Percentiles rank a stretch among this genome's conserved stretches.
phyloP scores from a whole-genome alignment of 1,139 yeast genomes.

The Yamadazyma epiphylla region DNA sequence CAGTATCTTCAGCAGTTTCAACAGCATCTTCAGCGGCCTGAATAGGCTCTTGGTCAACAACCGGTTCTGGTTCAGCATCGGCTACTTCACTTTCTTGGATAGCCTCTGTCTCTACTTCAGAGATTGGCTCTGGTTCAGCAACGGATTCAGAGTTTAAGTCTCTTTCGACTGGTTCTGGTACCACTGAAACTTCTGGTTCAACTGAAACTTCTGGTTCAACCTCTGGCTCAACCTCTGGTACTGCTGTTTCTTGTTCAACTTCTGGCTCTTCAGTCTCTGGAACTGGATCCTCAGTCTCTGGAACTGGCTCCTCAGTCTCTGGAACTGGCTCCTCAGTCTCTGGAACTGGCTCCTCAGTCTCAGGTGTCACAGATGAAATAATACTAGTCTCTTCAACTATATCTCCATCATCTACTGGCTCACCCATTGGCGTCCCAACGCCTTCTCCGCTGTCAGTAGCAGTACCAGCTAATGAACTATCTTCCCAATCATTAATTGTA shows the following conservation, averaged over 20 bases:
- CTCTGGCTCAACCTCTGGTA: slow-evolving; percentile 1
- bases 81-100: slow-evolving; percentile 4
- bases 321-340: slow-evolving; percentile 3
- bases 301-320: slow-evolving; percentile 4
- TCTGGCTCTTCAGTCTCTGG: slow-evolving; percentile 6
- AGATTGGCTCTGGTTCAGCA: slow-evolving; percentile 6
- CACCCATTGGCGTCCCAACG: slow-evolving; percentile 6
- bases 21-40: too few relatives aligned
- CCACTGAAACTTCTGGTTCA: slow-evolving; percentile 3
- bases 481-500: slow-evolving; percentile 25
- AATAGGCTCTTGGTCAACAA: slow-evolving; percentile 5
- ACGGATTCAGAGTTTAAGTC: background rate
- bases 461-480: slow-evolving; percentile 1
- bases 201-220: slow-evolving; percentile 3
- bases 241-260: background rate
- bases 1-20: too few relatives aligned
- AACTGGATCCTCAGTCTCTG: slow-evolving; percentile 3
- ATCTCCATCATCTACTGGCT: slow-evolving; percentile 10
- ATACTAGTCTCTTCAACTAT: slow-evolving; percentile 12
- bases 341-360: slow-evolving; percentile 5
- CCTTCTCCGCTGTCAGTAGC: background rate
- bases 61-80: slow-evolving; percentile 3
- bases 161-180: slow-evolving; percentile 5
- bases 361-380: slow-evolving; percentile 3
- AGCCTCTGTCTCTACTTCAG: slow-evolving; percentile 5